These are phyloP conservation scores for Aspergillus indologenus DNA, from an alignment of 495 filamentous ascomycete species.

Conservation along the genomic window DNA sequence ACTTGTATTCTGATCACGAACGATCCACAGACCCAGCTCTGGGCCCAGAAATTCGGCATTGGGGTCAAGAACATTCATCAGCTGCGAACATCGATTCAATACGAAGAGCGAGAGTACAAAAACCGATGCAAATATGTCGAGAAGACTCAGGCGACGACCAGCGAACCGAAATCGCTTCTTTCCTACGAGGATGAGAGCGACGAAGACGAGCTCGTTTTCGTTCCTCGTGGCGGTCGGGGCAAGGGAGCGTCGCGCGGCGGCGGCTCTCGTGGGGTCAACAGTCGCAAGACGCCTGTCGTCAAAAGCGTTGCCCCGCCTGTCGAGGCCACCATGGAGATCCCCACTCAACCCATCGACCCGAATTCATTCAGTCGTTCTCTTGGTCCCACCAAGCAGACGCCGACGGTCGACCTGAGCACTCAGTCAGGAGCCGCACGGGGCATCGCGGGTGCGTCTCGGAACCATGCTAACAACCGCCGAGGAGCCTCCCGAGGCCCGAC, in stretches of 20 bases:
- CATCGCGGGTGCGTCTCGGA: constrained; percentile 37
- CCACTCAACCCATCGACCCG: constrained; percentile 53
- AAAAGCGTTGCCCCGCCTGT: constrained; percentile 28
- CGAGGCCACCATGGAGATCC: constrained; percentile 39
- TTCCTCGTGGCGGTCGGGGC: constrained; percentile 47
- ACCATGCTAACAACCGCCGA: constrained; percentile 31
- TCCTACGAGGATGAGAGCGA: constrained; percentile 52
- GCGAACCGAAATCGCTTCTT: constrained; percentile 42
- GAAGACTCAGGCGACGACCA: constrained; percentile 30
- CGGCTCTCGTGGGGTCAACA: constrained; percentile 34
- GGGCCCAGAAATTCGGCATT: constrained; percentile 61
- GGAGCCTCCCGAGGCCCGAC: constrained; percentile 29
- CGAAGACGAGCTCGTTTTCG: constrained; percentile 58
- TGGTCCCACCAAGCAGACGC: constrained; percentile 25
- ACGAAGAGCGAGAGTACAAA: constrained; percentile 58
- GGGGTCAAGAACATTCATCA: constrained; percentile 58
- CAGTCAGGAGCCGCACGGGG: constrained; percentile 39
- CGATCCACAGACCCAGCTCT: constrained; percentile 50
- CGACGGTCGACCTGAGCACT: constrained; percentile 37
- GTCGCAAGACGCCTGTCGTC: constrained; percentile 20
- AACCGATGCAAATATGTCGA: constrained; percentile 52
- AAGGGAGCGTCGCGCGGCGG: constrained; percentile 40
- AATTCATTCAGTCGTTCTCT: constrained; percentile 52
- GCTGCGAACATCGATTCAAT: constrained; percentile 54
- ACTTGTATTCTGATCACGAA: constrained; percentile 58